A percentile compares a stretch with the other conserved stretches of the same genome.
These are phyloP conservation scores for Alternaria incomplexa DNA, from an alignment of 2,329 filamentous ascomycete genomes.

Conservation along the genomic window DNA sequence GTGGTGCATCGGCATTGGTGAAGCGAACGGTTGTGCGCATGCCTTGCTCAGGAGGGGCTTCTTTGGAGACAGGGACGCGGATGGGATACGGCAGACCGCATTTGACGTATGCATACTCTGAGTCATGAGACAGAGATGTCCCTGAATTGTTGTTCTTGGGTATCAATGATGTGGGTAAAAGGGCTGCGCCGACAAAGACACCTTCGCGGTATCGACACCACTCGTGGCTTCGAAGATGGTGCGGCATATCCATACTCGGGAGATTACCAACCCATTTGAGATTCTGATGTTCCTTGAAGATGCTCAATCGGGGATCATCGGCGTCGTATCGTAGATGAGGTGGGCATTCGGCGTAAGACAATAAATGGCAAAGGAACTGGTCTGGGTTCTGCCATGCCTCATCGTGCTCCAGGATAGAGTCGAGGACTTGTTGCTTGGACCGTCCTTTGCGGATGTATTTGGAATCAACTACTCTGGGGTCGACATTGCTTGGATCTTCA, in stretches of 20 bases:
- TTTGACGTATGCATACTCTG: conserved; percentile 53
- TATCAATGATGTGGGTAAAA: conserved; percentile 8
- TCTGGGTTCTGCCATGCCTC: conserved; percentile 72
- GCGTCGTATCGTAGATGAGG: conserved; percentile 66
- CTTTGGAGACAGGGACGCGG: conserved; percentile 58
- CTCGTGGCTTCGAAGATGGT: conserved; percentile 77
- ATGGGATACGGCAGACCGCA: conserved; percentile 57
- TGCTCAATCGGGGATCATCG: conserved; percentile 59
- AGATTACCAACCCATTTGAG: conserved; percentile 74
- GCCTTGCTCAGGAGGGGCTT: conserved; percentile 64
- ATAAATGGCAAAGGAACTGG: conserved; percentile 78
- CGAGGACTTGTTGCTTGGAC: conserved; percentile 52
- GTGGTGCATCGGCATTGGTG: conserved; percentile 51
- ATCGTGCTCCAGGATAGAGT: conserved; percentile 48
- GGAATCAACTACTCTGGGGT: conserved; percentile 26
- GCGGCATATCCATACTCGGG: conserved; percentile 82
- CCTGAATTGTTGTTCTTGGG: conserved; percentile 56
- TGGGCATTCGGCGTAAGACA: conserved; percentile 83
- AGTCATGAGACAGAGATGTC: conserved; percentile 8
- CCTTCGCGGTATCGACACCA: conserved; percentile 83
- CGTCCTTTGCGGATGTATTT: conserved; percentile 27
- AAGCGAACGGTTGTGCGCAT: conserved; percentile 78
- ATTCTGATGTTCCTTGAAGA: conserved; percentile 82
- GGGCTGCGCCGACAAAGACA: conserved; percentile 60
- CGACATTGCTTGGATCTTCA: conserved; percentile 60